phyloP scores from a whole-genome alignment of 177 flowering plant genomes.

The Tripterygium wilfordii region DNA sequence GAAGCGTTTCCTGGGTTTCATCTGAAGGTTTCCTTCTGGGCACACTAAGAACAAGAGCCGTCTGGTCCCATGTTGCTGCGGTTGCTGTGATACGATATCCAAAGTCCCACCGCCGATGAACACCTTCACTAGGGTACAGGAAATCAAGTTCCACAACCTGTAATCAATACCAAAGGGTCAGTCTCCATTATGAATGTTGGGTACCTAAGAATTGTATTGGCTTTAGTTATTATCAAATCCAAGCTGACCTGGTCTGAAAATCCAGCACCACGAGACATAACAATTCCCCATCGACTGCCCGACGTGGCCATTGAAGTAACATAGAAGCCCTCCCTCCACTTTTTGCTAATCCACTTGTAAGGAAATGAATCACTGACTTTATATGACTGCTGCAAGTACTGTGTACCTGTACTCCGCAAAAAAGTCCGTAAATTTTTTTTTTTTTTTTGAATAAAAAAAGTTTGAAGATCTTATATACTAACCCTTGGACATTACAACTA shows the following conservation, averaged over 20 bases:
- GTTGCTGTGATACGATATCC: constrained; percentile 52
- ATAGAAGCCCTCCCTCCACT: constrained; percentile 63
- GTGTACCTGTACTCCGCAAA: constrained; percentile 40
- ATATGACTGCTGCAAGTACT: constrained; percentile 60
- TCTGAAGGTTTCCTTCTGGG: constrained; percentile 36
- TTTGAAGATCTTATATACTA: too few species aligned
- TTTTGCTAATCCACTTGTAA: constrained; percentile 72
- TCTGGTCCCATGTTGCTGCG: constrained; percentile 60
- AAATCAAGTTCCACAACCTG: constrained; percentile 59
- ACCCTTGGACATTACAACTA: constrained; percentile 80
- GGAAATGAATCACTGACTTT: constrained; percentile 75
- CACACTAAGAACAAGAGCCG: constrained; percentile 47
- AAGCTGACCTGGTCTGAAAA: constrained; percentile 35
- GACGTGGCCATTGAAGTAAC: constrained; percentile 58
- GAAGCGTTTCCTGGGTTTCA: constrained; percentile 45
- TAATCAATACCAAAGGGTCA: constrained; percentile 2
- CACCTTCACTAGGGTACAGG: constrained; percentile 60
- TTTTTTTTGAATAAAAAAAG: too few species aligned
- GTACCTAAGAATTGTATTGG: not conserved
- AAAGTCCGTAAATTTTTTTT: not conserved
- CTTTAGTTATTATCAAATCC: not conserved
- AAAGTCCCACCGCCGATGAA: constrained; percentile 51
- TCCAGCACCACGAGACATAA: constrained; percentile 59
- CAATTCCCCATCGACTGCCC: constrained; percentile 51
- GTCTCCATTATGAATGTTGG: not conserved